phyloP scores from a whole-genome alignment of 768 basidiomycete genomes.

The Tubosaeta sp. region DNA sequence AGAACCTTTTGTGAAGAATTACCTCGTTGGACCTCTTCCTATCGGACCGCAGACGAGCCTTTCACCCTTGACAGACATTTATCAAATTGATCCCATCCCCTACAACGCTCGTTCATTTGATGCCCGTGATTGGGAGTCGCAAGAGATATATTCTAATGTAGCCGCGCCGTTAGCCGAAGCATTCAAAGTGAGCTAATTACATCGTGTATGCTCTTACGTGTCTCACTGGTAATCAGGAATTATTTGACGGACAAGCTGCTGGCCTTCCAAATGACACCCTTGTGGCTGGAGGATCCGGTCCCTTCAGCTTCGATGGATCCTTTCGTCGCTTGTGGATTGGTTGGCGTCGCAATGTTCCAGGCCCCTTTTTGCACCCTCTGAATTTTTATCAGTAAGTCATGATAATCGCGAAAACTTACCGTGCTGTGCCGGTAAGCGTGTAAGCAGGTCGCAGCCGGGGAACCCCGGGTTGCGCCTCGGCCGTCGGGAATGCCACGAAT shows the following conservation, averaged over 20 bases:
- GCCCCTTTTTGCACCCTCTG: constrained; percentile 50
- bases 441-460: too few relatives aligned
- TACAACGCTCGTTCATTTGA: constrained; percentile 47
- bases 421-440: too few relatives aligned
- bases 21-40: constrained; percentile 57
- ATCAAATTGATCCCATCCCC: constrained; percentile 49
- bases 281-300: constrained; percentile 41
- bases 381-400: constrained; percentile 47
- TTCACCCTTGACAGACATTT: constrained; percentile 44
- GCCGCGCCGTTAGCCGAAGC: constrained; percentile 37
- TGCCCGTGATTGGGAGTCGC: constrained; percentile 18
- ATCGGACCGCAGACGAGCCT: constrained; percentile 37
- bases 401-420: too few relatives aligned
- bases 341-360: constrained; percentile 47
- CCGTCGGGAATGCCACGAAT: too few relatives aligned
- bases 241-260: constrained; percentile 43
- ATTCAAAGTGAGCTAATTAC: constrained; percentile 34
- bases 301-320: constrained; percentile 56
- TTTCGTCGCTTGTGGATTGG: constrained; percentile 54
- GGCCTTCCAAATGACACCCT: constrained; percentile 50
- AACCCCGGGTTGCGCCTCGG: too few relatives aligned
- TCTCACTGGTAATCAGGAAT: constrained; percentile 32
- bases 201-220: neutral
- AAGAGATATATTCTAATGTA: constrained; percentile 28
- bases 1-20: constrained; percentile 46